Base-by-base conservation (phyloP, 106 monocot genomes). In the Phalaenopsis aphrodite region DNA sequence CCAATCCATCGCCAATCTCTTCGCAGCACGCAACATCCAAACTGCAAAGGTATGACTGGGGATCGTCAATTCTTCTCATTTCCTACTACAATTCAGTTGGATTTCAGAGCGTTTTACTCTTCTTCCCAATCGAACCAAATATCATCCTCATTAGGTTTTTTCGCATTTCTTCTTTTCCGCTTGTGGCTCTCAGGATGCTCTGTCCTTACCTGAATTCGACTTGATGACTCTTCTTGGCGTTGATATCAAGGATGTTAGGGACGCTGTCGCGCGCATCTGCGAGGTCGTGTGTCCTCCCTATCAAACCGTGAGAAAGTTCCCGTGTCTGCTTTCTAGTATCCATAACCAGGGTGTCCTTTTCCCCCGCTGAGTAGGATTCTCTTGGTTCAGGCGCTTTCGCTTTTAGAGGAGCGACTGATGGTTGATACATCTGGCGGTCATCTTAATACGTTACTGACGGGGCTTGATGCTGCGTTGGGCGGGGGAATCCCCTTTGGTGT, bases 131-230 rank as follows among this genome's bases (percentile, higher is more conserved):
- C 65, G 36, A 58, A 24, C 36, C 12, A 52, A 10, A 12, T 48
- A 5, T 16, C 4, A 9, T 5, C 23, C 55, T 21, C 43, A 77
- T 61, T 75, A 49, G 42, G 18, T 38, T 41, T 77, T 64, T 48
- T 23, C 42, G 64, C 24, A 58, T 75, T 17, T 16, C 7, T 75
- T 75, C 21, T 37, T 9, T 75, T 19, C 37, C 45, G 41, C n/a
- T 48, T 45, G 4, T 75, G 19, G 48, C 65, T 42, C 72, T 23
- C 82, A 92, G 94, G 94, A 97, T 10, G 92, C 89, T 18, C 90
- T 96, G 24, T 91, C 96, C 49, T n/a, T 93, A 76, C 88, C 96
- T 21, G 94, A 97, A 71, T 81, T 90, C 80, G 96, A 97, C 41
- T 85, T 97, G 15, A 81, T 90, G 88, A 47, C 85, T 36, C 84